Percentiles rank a stretch among this genome's conserved stretches.
phyloP scores from a whole-genome alignment of 1,139 yeast species.

The Candida mesenterica region DNA sequence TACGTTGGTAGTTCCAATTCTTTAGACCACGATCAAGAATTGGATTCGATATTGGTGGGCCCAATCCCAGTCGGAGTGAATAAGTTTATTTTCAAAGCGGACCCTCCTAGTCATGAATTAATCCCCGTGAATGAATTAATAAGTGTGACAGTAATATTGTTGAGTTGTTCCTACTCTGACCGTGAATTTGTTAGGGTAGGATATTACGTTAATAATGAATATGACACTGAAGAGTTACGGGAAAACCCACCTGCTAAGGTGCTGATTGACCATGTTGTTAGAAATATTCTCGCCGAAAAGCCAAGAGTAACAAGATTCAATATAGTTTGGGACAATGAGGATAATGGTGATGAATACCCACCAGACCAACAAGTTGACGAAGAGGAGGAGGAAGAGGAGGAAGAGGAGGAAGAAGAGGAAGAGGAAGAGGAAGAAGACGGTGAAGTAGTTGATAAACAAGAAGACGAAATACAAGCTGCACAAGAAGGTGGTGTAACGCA shows the following conservation, averaged over 20 bases:
- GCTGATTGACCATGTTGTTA: conserved; percentile 88
- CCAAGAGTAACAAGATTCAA: conserved; percentile 96
- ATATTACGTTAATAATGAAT: conserved; percentile 94
- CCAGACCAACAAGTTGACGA: conserved; percentile 57
- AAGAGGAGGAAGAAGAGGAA: conserved; percentile 57
- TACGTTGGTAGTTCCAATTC: conserved; percentile 95
- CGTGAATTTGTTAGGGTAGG: conserved; percentile 96
- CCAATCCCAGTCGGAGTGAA: conserved; percentile 98
- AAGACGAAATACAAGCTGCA: conserved; percentile 48
- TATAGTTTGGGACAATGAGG: conserved; percentile 87
- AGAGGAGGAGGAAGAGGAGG: conserved; percentile 54
- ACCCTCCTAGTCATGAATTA: conserved; percentile 93
- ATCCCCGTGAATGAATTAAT: conserved; percentile 96
- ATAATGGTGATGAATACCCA: conserved; percentile 62
- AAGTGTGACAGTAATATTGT: conserved; percentile 86
- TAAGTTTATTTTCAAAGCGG: conserved; percentile 89
- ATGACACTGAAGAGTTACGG: conserved; percentile 86
- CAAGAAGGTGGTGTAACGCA: conserved; percentile 38
- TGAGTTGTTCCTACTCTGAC: conserved; percentile 90
- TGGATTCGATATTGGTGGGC: conserved; percentile 92
- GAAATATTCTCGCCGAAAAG: conserved; percentile 94
- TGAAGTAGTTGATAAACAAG: conserved; percentile 23
- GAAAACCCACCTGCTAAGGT: conserved; percentile 94
- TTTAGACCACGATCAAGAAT: conserved; percentile 91
- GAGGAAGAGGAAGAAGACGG: conserved; percentile 56